Base-by-base conservation (phyloP, 345 rosid genomes). In the Citrus glauca region DNA sequence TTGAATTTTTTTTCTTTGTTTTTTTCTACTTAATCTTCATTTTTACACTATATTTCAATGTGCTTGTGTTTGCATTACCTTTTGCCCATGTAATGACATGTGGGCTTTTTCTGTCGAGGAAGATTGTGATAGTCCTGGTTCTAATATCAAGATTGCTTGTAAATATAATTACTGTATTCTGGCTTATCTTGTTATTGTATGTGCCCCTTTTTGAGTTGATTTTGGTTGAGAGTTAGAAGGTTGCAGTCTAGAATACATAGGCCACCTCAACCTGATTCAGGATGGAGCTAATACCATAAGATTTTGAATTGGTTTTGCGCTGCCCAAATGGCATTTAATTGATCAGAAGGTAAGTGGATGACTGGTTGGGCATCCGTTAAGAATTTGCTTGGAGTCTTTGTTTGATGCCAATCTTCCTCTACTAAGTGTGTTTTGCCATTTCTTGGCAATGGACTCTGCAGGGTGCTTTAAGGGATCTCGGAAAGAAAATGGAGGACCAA, bases 391-490 rank as follows among this genome's bases (percentile, higher is more conserved):
- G 19, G 42, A 38, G 17, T 65, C 25, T 78, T 72, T 61, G 8
- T 57, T 71, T 48, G 40, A 66, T 45, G 56, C n/a, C 42, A 20
- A 35, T 50, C 35, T 9, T 53, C 76, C 61, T 35, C 56, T 70
- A 33, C 50, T 27, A 27, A 77, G 28, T 35, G 70, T 57, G 28
- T 9, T 10, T 6, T 30, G 40, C 67, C 22, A 25, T 63, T n/a
- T 67, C 59, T 48, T 60, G 69, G 24, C 53, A 66, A 66, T 74
- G 69, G 73, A 68, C 55, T 42, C 50, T 79, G 79, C 88, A 91
- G 93, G 96, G 96, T 60, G 85, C 90, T 65, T 68, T 91, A 80
- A 84, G 92, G 82, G 96, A 90, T 75, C 87, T 90, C 65, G 84
- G 91, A 37, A 91, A 86, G 85, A 90, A 85, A 84, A 68, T 72